Evolutionary conservation across 768 basidiomycete species (phyloP).

Genomic region (Suillus subluteus): DNA sequence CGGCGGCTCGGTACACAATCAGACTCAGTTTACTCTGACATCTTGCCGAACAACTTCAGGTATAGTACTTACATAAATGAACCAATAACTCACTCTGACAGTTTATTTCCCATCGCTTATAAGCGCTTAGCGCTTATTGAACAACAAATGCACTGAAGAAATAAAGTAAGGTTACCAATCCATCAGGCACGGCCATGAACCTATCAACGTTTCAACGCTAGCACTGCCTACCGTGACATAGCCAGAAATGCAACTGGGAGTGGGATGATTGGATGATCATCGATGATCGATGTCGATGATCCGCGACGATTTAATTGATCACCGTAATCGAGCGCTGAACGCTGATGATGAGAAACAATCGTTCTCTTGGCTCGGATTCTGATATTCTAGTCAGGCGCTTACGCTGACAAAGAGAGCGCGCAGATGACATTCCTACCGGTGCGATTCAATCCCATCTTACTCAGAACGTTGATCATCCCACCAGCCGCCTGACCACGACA

Average conservation of each 20-base stretch:
- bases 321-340: neutral
- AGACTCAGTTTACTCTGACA: too few relatives aligned
- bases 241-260: neutral
- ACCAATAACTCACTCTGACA: too few relatives aligned
- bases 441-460: neutral
- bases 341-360: constrained; percentile 7
- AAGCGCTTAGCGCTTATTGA: too few relatives aligned
- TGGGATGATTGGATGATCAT: neutral
- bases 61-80: too few relatives aligned
- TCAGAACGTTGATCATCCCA: neutral
- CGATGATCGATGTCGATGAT: neutral
- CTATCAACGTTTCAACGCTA: too few relatives aligned
- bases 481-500: neutral
- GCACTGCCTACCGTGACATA: too few relatives aligned
- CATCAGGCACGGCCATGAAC: too few relatives aligned
- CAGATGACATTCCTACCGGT: neutral
- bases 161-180: too few relatives aligned
- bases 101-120: too few relatives aligned
- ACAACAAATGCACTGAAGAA: too few relatives aligned
- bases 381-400: neutral
- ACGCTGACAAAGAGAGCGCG: constrained; percentile 4
- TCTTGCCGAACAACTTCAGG: too few relatives aligned
- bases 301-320: neutral
- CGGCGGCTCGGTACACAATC: too few relatives aligned
- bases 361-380: neutral